Percentiles rank a stretch among this genome's conserved stretches.
phyloP scores from a whole-genome alignment of 208 protist species.

The Angomonas deanei region DNA sequence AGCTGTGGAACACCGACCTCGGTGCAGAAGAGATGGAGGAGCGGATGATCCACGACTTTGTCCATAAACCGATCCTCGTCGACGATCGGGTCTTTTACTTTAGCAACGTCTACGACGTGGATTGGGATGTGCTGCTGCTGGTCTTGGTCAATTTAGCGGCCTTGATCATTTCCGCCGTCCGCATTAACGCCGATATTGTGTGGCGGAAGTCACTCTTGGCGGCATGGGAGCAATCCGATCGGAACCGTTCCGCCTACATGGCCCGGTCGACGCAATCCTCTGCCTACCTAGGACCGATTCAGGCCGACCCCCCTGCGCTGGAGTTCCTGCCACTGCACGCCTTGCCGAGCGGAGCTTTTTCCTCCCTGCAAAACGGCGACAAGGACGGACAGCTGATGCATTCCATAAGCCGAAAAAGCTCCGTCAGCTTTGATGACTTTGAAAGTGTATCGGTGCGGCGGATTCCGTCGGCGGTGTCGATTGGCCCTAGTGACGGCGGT shows the following conservation, averaged over 20 bases:
- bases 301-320: background rate
- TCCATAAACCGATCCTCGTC: background rate
- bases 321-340: background rate
- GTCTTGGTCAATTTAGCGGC: slow-evolving; percentile 32
- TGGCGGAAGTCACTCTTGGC: slow-evolving; percentile 39
- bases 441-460: background rate
- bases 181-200: slow-evolving; percentile 37
- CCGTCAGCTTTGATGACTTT: background rate
- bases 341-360: background rate
- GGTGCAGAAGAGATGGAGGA: background rate
- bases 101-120: slow-evolving; percentile 6
- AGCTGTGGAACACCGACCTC: background rate
- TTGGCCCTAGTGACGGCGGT: background rate
- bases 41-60: background rate
- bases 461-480: background rate
- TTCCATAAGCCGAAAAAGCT: background rate
- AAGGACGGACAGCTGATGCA: background rate
- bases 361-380: background rate
- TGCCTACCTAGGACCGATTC: background rate
- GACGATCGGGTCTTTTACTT: too few relatives aligned
- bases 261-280: background rate
- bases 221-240: slow-evolving; percentile 53
- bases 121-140: slow-evolving; percentile 26
- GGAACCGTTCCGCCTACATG: slow-evolving; percentile 20
- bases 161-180: slow-evolving; percentile 36